Conservation (phyloP, 2,329 filamentous ascomycete genomes). For the Metarhizium rileyi region DNA sequence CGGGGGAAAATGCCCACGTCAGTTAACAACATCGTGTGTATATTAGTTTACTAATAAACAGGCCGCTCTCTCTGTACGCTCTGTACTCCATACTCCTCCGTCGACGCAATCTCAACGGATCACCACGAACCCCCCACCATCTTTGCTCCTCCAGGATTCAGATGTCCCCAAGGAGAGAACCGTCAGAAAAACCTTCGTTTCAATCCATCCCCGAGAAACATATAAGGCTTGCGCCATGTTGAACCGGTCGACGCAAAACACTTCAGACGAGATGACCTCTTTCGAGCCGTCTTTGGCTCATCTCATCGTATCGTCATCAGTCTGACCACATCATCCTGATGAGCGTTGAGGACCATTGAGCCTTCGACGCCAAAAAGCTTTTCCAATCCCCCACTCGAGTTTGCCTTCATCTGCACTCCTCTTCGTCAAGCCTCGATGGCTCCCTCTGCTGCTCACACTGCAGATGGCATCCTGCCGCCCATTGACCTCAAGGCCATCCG, state of each 20-base stretch:
- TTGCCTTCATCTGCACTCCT: not conserved
- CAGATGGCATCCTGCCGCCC: conserved; percentile 20
- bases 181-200: not conserved
- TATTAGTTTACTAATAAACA: too few species aligned
- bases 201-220: not conserved
- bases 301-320: not conserved
- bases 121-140: too few species aligned
- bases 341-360: not conserved
- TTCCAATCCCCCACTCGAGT: not conserved
- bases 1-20: too few species aligned
- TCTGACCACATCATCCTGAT: not conserved
- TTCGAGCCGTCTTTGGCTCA: not conserved
- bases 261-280: not conserved
- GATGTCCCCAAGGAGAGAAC: too few species aligned
- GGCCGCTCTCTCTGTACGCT: too few species aligned
- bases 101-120: too few species aligned
- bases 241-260: not conserved
- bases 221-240: not conserved
- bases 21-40: too few species aligned
- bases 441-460: conserved; percentile 21
- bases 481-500: conserved; percentile 21
- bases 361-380: not conserved
- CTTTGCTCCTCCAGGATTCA: not conserved
- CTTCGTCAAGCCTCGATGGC: conserved; percentile 16
- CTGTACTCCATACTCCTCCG: too few species aligned